Base-by-base conservation (phyloP, 73 alveolate species). In the Paramecium primaurelia region DNA sequence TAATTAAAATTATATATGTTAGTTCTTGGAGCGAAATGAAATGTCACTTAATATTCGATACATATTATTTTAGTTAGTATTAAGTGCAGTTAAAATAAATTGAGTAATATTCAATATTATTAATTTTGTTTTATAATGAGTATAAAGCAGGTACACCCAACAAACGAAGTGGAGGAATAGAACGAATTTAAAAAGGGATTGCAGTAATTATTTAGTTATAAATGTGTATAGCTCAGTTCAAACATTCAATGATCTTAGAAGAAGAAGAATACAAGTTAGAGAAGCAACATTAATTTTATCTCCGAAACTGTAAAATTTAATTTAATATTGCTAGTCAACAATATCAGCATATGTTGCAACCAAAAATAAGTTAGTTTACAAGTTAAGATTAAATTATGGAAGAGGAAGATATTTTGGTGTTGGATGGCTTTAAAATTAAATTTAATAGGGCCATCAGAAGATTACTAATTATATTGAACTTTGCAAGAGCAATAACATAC, bases 241-340 rank as follows among this genome's bases (percentile, higher is more conserved):
- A 8, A 34, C 58, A 36, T 40, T 73, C 26, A 73, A 73, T 6
- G 87, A 73, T 40, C 34, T 73, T 36, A 14, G 87, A 37, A 20
- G 59, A 36, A 73, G 87, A 37, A 73, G 87, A 40, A 20, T 37
- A 20, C 22, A 73, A 37, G 59, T 40, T 1, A 73, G 87, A 73
- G 87, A 73, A 8, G 87, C 87, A 12, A 73, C 87, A 34, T 37
- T 73, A 40, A 44, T 73, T 73, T 37, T 73, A 73, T 30, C 87
- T 73, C 87, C 87, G 4, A 73, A 73, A 73, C 38, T 22, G 87
- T 73, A 73, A 1, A 34, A 36, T 32, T 25, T 68, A 8, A 73
- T 40, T 37, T 30, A 9, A 14, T 22, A n/a, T 32, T 25, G 12
- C 4, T 64, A 64, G 84, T 3, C 14, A 28, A 32, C 9, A 64